Conservation (phyloP, 495 filamentous ascomycete species). For the Trichoderma asperelloides region DNA sequence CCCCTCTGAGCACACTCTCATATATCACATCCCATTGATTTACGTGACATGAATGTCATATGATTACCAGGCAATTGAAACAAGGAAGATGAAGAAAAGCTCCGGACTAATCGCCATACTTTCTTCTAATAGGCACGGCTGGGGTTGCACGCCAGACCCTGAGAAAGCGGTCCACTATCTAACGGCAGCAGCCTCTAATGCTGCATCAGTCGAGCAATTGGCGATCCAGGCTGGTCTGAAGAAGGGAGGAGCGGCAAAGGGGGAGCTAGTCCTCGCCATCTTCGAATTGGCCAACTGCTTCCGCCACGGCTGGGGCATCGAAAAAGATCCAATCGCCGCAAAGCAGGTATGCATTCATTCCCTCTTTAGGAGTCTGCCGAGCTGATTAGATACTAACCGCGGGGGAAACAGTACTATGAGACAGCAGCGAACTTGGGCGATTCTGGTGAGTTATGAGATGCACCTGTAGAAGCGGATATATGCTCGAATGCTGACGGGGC, state of each 20-base stretch:
- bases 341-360: conserved; percentile 39
- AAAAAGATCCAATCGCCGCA: conserved; percentile 80
- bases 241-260: conserved; percentile 91
- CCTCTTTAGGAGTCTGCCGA: not conserved
- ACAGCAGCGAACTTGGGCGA: conserved; percentile 94
- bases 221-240: conserved; percentile 79
- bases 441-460: conserved; percentile 40
- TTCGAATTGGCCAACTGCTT: conserved; percentile 95
- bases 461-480: not conserved
- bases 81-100: not conserved
- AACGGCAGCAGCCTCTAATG: conserved; percentile 81
- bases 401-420: conserved; percentile 73
- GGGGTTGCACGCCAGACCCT: conserved; percentile 72
- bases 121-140: conserved; percentile 63
- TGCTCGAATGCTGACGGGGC: conserved; percentile 15
- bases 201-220: conserved; percentile 72
- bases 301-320: conserved; percentile 90
- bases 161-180: conserved; percentile 71
- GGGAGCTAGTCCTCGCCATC: conserved; percentile 94
- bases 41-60: conserved; percentile 2
- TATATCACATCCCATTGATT: conserved; percentile 5
- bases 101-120: not conserved
- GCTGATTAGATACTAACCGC: conserved; percentile 4
- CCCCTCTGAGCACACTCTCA: not conserved
- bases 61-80: not conserved